Percentiles rank a stretch among this genome's conserved stretches.
Evolutionary conservation across 2,329 filamentous ascomycete species (phyloP).

Genomic region (Drechslerella stenobrocha): DNA sequence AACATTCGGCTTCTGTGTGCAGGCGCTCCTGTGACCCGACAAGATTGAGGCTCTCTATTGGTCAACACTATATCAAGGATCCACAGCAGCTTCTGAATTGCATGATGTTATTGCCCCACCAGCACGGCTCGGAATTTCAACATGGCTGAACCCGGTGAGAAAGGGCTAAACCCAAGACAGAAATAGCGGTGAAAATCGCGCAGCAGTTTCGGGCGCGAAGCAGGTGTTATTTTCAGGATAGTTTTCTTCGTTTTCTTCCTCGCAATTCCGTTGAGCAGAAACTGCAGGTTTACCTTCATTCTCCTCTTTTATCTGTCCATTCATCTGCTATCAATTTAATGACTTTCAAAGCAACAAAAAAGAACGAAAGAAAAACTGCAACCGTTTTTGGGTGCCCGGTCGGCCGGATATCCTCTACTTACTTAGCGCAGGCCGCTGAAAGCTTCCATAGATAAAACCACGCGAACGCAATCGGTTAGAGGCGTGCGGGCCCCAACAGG

Average conservation of each 20-base stretch:
- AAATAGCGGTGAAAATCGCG: slow-evolving; percentile 29
- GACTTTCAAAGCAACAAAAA: no score
- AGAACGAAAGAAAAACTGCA: no score
- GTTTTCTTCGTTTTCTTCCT: slow-evolving; percentile 7
- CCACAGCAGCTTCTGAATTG: slow-evolving; percentile 21
- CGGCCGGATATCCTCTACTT: not conserved
- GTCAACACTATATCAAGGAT: not conserved
- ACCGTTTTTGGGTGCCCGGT: not conserved
- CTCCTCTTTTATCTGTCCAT: not conserved
- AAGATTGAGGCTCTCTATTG: not conserved
- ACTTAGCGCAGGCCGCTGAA: slow-evolving; percentile 3
- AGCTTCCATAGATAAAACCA: slow-evolving; percentile 16
- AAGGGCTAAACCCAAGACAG: slow-evolving; percentile 26
- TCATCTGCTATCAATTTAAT: no score
- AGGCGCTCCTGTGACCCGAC: no score
- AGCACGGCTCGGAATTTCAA: slow-evolving; percentile 40
- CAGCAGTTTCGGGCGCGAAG: no score
- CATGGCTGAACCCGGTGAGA: slow-evolving; percentile 25
- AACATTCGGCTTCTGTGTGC: slow-evolving; percentile 9
- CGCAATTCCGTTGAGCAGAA: not conserved
- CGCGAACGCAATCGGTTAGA: slow-evolving; percentile 36
- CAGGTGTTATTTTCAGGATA: not conserved
- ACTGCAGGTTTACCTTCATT: not conserved
- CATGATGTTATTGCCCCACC: slow-evolving; percentile 41
- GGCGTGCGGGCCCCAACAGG: slow-evolving; percentile 12